Conservation (phyloP, 2,329 filamentous ascomycete genomes). For the Botrytis squamosa region DNA sequence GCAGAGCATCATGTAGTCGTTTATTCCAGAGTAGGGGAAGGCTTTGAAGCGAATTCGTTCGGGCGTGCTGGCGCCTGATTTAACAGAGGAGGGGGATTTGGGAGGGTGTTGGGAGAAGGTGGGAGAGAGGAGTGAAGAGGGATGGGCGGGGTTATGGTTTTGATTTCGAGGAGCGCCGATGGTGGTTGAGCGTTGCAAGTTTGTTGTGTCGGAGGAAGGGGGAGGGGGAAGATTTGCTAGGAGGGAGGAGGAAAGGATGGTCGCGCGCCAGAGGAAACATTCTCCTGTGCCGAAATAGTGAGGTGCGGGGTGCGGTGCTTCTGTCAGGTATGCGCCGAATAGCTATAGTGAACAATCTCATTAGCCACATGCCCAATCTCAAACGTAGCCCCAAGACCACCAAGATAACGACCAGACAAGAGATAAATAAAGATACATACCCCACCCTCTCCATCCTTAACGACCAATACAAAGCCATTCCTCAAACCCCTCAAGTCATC, state of each 20-base stretch:
- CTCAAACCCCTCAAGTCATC: conserved; percentile 64
- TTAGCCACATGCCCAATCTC: background rate
- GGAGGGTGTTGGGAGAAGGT: conserved; percentile 32
- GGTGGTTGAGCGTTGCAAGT: conserved; percentile 61
- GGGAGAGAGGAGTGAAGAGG: conserved; percentile 26
- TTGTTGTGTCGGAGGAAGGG: conserved; percentile 64
- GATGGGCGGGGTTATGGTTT: conserved; percentile 1
- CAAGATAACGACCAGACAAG: background rate
- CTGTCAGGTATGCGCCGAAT: conserved; percentile 93
- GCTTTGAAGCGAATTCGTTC: conserved; percentile 92
- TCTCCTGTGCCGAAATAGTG: conserved; percentile 96
- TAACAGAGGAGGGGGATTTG: conserved; percentile 28
- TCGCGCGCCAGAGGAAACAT: conserved; percentile 86
- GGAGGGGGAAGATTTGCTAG: conserved; percentile 58
- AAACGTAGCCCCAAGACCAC: background rate
- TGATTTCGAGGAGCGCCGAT: conserved; percentile 39
- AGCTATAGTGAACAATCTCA: conserved; percentile 47
- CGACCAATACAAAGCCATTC: conserved; percentile 86
- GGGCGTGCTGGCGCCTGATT: conserved; percentile 51
- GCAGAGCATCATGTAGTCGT: conserved; percentile 96
- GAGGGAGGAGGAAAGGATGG: conserved; percentile 56
- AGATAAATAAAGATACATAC: conserved; percentile 48
- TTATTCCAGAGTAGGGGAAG: conserved; percentile 92
- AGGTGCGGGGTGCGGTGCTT: conserved; percentile 74
- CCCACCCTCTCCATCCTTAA: conserved; percentile 73